Evolutionary conservation across 176 grass and related monocot species (phyloP), one percentile per base, ranked within the genome.

Genomic region (Cenchrus fungigraminus): DNA sequence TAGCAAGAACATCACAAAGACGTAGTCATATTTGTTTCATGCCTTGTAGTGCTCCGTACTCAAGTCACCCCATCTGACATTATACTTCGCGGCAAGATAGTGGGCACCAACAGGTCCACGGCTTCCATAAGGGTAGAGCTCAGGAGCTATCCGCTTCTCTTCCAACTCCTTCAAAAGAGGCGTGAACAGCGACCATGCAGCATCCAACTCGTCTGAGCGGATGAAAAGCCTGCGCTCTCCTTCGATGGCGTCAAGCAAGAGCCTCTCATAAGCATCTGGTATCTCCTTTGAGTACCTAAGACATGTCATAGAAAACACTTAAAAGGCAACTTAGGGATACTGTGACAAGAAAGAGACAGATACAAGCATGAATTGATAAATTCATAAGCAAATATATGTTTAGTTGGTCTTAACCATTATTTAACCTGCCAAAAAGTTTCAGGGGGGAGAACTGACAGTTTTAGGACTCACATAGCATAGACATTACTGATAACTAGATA

Each of bases 201-300:
- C 95, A 65, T 95, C 92, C 79, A 98, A 65, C 85, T 98, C 95
- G 17, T 98, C 95, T 1, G 95, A 98, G 5, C 95, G 92, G 85
- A 98, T 98, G 82, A 98, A 98, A 73, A 98, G 91, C 37, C 95
- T 88, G 40, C 95, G 89, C 86, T 98, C 95, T 13, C 95, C 95
- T 84, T 95, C 95, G 6, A 98, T 92, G 9, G 95, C 95, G 22
- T 98, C 95, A 52, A 98, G 91, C 79, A 98, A 72, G 29, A 98
- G 87, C 49, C 95, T 92, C 91, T 98, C 95, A 0, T 98, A 98
- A 22, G 95, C 95, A 90, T 95, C 92, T 0, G 95, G 92, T 78
- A 98, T 98, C 93, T 98, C 95, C 67, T 98, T 98, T 0, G 95
- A 90, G 85, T 98, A 98, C 78, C 95, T 98, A 13, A 14, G 32